These are phyloP conservation scores for Acanthamoeba culbertsoni DNA, from an alignment of 208 protist genomes.

Conservation along the genomic window DNA sequence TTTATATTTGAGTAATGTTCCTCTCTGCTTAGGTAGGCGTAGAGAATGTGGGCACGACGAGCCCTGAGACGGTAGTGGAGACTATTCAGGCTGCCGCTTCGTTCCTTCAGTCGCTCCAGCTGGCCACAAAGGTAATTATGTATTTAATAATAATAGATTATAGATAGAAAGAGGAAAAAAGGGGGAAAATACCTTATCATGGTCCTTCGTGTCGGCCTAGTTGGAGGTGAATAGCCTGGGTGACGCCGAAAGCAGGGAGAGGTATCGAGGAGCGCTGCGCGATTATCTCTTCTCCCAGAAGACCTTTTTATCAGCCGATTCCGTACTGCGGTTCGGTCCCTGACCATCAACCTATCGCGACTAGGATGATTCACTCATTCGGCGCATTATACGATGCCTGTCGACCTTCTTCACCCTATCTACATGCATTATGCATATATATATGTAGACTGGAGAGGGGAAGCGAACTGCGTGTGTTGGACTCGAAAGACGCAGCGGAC, in stretches of 20 bases:
- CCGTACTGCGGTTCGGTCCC: neutral
- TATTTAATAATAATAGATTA: neutral
- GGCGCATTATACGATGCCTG: neutral
- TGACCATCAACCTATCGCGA: no score
- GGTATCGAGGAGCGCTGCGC: conserved; percentile 56
- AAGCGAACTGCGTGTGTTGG: conserved; percentile 71
- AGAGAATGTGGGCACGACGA: conserved; percentile 63
- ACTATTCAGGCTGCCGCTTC: conserved; percentile 59
- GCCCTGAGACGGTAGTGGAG: conserved; percentile 61
- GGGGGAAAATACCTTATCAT: neutral
- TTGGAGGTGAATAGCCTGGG: conserved; percentile 72
- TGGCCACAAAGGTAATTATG: neutral
- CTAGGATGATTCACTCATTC: no score
- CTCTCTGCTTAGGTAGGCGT: neutral
- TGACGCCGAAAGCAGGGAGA: conserved; percentile 58
- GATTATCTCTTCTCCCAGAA: conserved; percentile 44
- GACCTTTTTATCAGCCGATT: neutral
- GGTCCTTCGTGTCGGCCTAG: neutral
- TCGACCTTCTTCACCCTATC: neutral
- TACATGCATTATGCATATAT: neutral
- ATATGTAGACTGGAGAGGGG: conserved; percentile 39
- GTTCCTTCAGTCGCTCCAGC: conserved; percentile 54
- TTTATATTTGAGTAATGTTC: no score
- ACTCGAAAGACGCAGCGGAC: conserved; percentile 73
- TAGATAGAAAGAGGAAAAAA: no score